Conservation (phyloP, 495 filamentous ascomycete species). For the Cercophora sp. region DNA sequence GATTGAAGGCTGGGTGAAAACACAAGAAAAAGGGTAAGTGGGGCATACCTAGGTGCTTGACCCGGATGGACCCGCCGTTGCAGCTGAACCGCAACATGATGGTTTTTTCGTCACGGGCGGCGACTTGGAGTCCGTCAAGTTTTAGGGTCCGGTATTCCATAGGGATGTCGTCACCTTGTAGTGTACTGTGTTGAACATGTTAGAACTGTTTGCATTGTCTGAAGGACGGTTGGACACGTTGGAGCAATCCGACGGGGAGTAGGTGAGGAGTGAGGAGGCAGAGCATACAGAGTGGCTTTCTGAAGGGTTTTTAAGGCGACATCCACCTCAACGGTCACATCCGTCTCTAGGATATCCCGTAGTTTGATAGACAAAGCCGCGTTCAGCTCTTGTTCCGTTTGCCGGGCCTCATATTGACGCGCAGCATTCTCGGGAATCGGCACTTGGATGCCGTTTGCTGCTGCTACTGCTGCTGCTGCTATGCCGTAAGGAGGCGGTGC, state of each 20-base stretch:
- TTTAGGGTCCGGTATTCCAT: not conserved
- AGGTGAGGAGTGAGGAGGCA: no score
- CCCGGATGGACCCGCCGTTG: not conserved
- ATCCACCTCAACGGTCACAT: not conserved
- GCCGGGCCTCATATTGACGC: not conserved
- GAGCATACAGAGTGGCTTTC: no score
- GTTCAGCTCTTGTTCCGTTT: not conserved
- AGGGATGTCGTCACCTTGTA: not conserved
- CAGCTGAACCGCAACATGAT: not conserved
- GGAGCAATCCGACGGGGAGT: no score
- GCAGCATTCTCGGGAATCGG: no score
- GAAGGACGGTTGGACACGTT: no score
- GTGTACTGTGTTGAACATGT: no score
- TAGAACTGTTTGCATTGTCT: no score
- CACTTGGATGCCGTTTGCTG: no score
- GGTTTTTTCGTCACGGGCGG: constrained; percentile 1
- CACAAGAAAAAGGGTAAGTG: not conserved
- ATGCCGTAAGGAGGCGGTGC: no score
- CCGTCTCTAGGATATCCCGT: not conserved
- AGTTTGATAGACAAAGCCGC: no score
- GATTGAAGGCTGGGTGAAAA: not conserved
- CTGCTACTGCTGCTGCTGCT: no score
- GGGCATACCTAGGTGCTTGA: not conserved
- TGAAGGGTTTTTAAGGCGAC: not conserved
- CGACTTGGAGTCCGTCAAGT: constrained; percentile 1